Evolutionary conservation across 2,329 filamentous ascomycete species (phyloP).

Genomic region (Periconia digitata): DNA sequence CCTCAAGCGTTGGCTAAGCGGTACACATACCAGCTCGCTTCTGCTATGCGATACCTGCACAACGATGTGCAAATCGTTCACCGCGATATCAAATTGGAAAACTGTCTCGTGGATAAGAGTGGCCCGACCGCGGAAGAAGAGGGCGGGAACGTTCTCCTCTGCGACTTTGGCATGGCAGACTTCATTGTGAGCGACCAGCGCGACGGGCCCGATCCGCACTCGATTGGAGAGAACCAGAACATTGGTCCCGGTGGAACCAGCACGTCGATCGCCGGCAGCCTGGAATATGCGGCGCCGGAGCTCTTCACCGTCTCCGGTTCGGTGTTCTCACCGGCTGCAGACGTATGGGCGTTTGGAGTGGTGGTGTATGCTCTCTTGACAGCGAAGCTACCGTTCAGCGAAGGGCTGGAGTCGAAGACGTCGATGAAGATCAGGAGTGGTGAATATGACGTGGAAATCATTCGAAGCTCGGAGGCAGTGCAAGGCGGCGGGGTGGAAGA

Average conservation of each 20-base stretch:
- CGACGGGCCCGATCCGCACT: conserved; percentile 52
- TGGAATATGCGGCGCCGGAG: conserved; percentile 58
- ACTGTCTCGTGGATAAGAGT: conserved; percentile 63
- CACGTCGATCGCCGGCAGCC: conserved; percentile 61
- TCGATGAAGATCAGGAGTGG: conserved; percentile 61
- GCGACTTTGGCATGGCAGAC: conserved; percentile 71
- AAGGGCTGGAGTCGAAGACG: conserved; percentile 60
- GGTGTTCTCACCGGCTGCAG: conserved; percentile 57
- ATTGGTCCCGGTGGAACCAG: conserved; percentile 59
- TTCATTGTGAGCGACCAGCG: conserved; percentile 62
- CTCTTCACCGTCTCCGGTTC: conserved; percentile 45
- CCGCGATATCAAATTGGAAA: conserved; percentile 69
- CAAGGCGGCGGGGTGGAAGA: conserved; percentile 43
- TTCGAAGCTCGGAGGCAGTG: conserved; percentile 49
- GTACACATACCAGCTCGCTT: conserved; percentile 65
- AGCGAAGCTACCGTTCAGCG: conserved; percentile 63
- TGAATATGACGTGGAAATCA: conserved; percentile 57
- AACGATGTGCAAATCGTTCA: conserved; percentile 68
- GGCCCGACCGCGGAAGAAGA: conserved; percentile 49
- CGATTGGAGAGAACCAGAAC: conserved; percentile 41
- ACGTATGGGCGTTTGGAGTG: conserved; percentile 69
- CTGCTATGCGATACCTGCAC: conserved; percentile 66
- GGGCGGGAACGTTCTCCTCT: conserved; percentile 62
- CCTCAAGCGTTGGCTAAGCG: conserved; percentile 56
- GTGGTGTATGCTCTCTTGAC: conserved; percentile 63